Conservation (phyloP, 192 early-diverging fungal genomes). For the Physocladia obscura region DNA sequence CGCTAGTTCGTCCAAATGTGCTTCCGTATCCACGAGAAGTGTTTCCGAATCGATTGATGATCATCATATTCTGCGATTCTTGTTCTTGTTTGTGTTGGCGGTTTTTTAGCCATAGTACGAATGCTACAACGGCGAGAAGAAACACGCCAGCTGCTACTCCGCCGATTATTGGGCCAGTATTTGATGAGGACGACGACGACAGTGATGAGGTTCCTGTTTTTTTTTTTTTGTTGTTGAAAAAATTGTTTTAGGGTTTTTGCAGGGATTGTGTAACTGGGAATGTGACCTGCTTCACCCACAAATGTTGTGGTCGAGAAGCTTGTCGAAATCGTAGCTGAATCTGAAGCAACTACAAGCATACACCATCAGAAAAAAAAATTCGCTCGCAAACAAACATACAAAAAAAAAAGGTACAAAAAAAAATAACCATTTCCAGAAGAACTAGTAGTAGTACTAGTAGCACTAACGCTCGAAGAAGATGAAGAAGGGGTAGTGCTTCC, state of each 20-base stretch:
- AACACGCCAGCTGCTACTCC: constrained; percentile 11
- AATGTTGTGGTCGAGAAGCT: not conserved
- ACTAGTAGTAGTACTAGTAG: not conserved
- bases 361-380: not conserved
- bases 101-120: constrained; percentile 13
- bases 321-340: not conserved
- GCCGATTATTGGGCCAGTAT: constrained; percentile 24
- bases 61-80: not conserved
- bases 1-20: not conserved
- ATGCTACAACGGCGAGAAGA: constrained; percentile 13
- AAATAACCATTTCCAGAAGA: not conserved
- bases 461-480: not conserved
- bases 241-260: too few species aligned
- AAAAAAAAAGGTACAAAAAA: not conserved
- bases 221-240: not conserved
- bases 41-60: constrained; percentile 7
- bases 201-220: not conserved
- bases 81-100: not conserved
- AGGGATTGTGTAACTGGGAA: too few species aligned
- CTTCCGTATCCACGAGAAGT: not conserved
- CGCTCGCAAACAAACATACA: not conserved
- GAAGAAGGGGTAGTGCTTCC: not conserved
- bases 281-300: too few species aligned
- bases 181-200: not conserved
- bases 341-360: not conserved